Base-by-base conservation (phyloP, 441 rosid species). In the Pelargonium fulgidum region DNA sequence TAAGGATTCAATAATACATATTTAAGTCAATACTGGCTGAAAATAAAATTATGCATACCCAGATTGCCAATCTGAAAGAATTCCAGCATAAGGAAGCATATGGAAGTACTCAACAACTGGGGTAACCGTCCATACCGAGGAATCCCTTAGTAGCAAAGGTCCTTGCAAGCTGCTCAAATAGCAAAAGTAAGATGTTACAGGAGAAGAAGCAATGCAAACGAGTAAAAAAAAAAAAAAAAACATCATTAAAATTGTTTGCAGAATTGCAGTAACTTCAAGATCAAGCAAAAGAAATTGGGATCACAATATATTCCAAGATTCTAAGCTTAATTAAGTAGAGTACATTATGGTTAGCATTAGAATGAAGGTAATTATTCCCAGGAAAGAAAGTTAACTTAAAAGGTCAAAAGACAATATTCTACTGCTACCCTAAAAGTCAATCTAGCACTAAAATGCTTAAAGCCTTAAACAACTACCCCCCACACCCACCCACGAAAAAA, bases 71-170 rank as follows among this genome's bases (percentile, higher is more conserved):
- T 82, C 85, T 42, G 67, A 76, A 56, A 93, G 56, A 68, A 88
- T 74, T 59, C 56, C 73, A 36, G 86, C 83, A 77, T 75, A 93
- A 59, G 95, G 95, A 75, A 91, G 95, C 82, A 93, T 67, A 78
- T 83, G 92, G 70, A 85, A 88, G 77, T 91, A 84, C 66, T 89
- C 92, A 14, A 88, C 88, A 64, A 63, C 85, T 16, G 85, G 41
- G 26, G 85, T 78, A 9, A 65, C 70, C 3, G 64, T 50, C 96
- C 99, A 91, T 16, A 54, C 69, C 26, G 67, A 62, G 39, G 78
- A 75, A 78, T n/a, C 73, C 75, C 68, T 81, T 65, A 50, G 68
- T 50, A 90, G 63, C 68, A 93, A 75, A 70, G 99, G 84, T 62
- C 96, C 96, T 70, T 80, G 87, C 88, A 91, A 81, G 76, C 98